phyloP scores from a whole-genome alignment of 2,329 filamentous ascomycete genomes.

The Trichoderma semiorbis region DNA sequence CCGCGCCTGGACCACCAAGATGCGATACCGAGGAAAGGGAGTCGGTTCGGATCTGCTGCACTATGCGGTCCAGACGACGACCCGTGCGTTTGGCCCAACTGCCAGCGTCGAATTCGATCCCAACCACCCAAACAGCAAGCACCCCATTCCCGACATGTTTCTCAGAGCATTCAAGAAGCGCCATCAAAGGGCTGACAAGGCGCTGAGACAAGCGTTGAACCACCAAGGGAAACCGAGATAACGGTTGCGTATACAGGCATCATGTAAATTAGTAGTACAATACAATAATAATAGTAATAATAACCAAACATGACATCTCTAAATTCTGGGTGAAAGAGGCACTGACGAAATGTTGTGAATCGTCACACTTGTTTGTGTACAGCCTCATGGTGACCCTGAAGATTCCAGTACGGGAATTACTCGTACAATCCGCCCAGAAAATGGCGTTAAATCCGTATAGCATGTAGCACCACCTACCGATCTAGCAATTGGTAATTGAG shows the following conservation, averaged over 20 bases:
- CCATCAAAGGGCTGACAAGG: slow-evolving; percentile 51
- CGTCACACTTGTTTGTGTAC: not conserved
- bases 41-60: slow-evolving; percentile 69
- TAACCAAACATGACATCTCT: not conserved
- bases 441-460: not conserved
- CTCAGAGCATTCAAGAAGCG: slow-evolving; percentile 54
- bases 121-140: slow-evolving; percentile 70
- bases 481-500: not conserved
- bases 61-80: slow-evolving; percentile 64
- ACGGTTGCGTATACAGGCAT: not conserved
- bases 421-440: not conserved
- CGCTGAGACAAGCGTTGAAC: slow-evolving; percentile 35
- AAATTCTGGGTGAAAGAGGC: not conserved
- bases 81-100: slow-evolving; percentile 59
- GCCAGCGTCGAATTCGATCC: slow-evolving; percentile 64
- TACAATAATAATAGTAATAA: not conserved
- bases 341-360: not conserved
- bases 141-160: slow-evolving; percentile 57
- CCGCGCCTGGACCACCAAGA: slow-evolving; percentile 74
- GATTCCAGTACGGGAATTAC: not conserved
- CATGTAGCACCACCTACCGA: not conserved
- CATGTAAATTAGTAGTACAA: not conserved
- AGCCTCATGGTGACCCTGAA: not conserved
- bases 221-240: slow-evolving; percentile 13
- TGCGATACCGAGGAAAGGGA: slow-evolving; percentile 66